Evolutionary conservation across 2,329 filamentous ascomycete species (phyloP).

Genomic region (Cercospora berteroae): DNA sequence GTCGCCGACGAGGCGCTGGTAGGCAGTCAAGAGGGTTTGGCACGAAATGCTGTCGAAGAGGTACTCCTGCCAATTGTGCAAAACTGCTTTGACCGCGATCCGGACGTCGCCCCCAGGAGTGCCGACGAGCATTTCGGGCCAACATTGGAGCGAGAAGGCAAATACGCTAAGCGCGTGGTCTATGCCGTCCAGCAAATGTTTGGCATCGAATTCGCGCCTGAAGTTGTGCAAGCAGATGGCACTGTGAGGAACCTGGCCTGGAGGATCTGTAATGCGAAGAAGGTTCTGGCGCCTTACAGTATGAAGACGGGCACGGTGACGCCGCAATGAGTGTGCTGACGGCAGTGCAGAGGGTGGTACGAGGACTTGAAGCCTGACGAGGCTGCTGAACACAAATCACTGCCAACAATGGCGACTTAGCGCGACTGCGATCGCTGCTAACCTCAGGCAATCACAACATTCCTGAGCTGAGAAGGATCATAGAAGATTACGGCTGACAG

Average conservation of each 20-base stretch:
- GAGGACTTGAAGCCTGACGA: not conserved
- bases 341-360: not conserved
- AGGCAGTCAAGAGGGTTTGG: constrained; percentile 57
- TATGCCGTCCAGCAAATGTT: constrained; percentile 96
- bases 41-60: constrained; percentile 69
- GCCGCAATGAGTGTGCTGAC: constrained; percentile 23
- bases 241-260: constrained; percentile 87
- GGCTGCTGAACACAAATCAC: not conserved
- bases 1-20: constrained; percentile 64
- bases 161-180: constrained; percentile 85
- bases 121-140: constrained; percentile 80
- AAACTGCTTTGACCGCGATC: constrained; percentile 90
- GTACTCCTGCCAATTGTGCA: constrained; percentile 78
- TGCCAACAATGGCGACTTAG: not conserved
- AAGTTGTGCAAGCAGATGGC: constrained; percentile 88
- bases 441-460: constrained; percentile 12
- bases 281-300: constrained; percentile 65
- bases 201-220: constrained; percentile 89
- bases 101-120: constrained; percentile 80
- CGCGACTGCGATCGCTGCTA: not conserved
- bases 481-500: not conserved
- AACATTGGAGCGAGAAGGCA: constrained; percentile 79
- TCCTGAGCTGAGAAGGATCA: not conserved
- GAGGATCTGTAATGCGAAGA: constrained; percentile 93
- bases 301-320: constrained; percentile 44